Evolutionary conservation across 768 basidiomycete genomes (phyloP).

Genomic region (Myochromella boudieri): DNA sequence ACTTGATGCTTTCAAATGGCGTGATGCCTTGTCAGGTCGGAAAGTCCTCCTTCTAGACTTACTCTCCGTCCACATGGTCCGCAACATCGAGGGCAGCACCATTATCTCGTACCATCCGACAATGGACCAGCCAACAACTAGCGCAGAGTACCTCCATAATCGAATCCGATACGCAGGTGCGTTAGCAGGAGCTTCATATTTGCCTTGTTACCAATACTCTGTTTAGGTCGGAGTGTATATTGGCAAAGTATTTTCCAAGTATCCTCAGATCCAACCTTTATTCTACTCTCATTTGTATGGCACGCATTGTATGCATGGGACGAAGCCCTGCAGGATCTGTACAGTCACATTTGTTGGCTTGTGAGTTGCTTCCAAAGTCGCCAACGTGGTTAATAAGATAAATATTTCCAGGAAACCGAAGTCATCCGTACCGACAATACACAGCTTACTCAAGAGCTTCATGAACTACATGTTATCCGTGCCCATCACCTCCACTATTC

Average conservation of each 20-base stretch:
- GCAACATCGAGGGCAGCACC: conserved; percentile 41
- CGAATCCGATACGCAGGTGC: conserved; percentile 48
- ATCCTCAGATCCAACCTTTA: conserved; percentile 23
- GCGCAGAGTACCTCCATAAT: conserved; percentile 41
- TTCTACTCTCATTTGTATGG: conserved; percentile 24
- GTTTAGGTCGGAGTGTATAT: conserved; percentile 22
- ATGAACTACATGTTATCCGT: conserved; percentile 56
- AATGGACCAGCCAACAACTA: conserved; percentile 36
- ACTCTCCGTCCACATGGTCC: conserved; percentile 48
- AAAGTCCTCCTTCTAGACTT: conserved; percentile 43
- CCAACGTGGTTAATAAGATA: no score
- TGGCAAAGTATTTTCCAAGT: conserved; percentile 25
- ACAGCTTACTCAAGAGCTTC: conserved; percentile 48
- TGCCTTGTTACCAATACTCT: not conserved
- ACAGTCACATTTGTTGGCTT: conserved; percentile 23
- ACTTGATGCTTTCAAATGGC: not conserved
- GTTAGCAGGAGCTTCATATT: conserved; percentile 1
- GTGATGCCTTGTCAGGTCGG: conserved; percentile 17
- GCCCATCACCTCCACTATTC: conserved; percentile 61
- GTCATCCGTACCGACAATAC: conserved; percentile 40
- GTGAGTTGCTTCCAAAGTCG: conserved; percentile 8
- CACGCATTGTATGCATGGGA: conserved; percentile 27
- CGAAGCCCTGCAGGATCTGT: conserved; percentile 24
- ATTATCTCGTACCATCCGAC: conserved; percentile 51
- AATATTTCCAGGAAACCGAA: conserved; percentile 37